A percentile compares a stretch with the other conserved stretches of the same genome.
Evolutionary conservation across 192 early-diverging fungal genomes (phyloP).

Genomic region (Backusella morwellensis): DNA sequence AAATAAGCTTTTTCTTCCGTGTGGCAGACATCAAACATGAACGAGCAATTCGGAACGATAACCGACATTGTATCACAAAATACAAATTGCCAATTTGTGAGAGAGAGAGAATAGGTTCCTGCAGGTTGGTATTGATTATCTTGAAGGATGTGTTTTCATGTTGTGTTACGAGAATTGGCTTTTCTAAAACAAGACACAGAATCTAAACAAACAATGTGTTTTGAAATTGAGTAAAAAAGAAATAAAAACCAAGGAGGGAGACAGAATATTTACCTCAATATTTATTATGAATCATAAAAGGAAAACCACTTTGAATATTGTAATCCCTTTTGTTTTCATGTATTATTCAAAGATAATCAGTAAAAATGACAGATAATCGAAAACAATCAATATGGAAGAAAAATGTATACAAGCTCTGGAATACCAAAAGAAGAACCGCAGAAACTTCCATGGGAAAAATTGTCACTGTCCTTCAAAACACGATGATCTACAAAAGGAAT

Average conservation of each 20-base stretch:
- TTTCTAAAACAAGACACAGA: neutral
- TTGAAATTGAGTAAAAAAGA: neutral
- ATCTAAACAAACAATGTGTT: neutral
- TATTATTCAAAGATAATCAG: neutral
- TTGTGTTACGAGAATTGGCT: neutral
- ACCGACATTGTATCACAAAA: neutral
- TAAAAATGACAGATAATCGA: neutral
- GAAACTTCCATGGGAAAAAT: neutral
- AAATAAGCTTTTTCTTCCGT: neutral
- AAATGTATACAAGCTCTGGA: neutral
- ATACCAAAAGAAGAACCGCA: neutral
- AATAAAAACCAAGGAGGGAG: neutral
- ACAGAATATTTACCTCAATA: neutral
- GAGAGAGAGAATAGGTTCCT: neutral
- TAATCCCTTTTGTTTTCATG: neutral
- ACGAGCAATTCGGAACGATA: neutral
- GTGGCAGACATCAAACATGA: neutral
- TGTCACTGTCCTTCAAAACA: neutral
- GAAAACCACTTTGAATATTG: neutral
- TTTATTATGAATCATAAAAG: neutral
- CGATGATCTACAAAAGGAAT: neutral
- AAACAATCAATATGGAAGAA: neutral
- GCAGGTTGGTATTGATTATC: neutral
- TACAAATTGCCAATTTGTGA: too few relatives aligned
- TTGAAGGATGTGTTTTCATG: neutral